Evolutionary conservation across 169 alveolate genomes (phyloP), one percentile per base, ranked within the genome.

Genomic region (Pseudocohnilembus persalinus): DNA sequence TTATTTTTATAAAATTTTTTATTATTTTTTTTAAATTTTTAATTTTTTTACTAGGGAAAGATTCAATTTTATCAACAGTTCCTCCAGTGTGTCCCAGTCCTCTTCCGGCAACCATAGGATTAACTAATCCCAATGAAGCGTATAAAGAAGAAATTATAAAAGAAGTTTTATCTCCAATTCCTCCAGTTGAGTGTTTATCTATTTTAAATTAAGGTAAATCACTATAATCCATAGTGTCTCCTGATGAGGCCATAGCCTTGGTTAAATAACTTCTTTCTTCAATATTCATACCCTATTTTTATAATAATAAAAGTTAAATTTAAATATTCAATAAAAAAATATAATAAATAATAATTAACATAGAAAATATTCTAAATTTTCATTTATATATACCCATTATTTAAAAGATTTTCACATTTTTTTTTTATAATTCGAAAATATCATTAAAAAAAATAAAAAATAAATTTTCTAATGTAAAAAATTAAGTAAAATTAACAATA

Each of bases 101-200:
- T 64, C 89, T 85, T 1, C 90, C 90, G 64, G 83, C 73, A 81
- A 85, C 87, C 83, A 84, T 89, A 24, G 93, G 89, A 28, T 77
- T 73, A 77, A 77, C 74, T 32, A 83, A 81, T 25, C 93, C 93
- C 76, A 85, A 89, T 32, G 84, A 72, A 29, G 89, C 89, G 65
- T 85, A 63, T 77, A 89, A 78, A 29, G 93, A 89, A 0, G 83
- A 88, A 25, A 85, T 73, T 1, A 85, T 84, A 76, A 85, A n/a
- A n/a, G 93, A 85, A 0, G 85, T 86, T 86, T 85, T 89, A 82
- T 89, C 90, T n/a, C 93, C 93, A 29, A 83, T 83, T 49, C 93
- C 93, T 28, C 93, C 93, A 33, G 90, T 85, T 34, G 90, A 84
- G 73, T 89, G 93, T 33, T 89, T 89, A 68, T 89, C 93, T 26